Evolutionary conservation across 805 yeast genomes (phyloP).

Genomic region (Cyberlindnera misumaiensis): DNA sequence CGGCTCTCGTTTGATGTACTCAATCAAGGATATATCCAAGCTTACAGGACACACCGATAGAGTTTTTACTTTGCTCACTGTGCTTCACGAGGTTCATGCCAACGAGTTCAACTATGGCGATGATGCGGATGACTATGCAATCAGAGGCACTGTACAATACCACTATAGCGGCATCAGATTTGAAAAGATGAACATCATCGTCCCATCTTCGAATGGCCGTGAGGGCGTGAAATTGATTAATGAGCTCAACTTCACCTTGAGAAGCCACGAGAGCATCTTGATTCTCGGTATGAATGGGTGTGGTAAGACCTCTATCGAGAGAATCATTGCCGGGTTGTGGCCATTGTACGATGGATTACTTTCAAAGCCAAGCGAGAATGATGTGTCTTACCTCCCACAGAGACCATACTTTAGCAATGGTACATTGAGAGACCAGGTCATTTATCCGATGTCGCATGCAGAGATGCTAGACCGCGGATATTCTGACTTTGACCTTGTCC

Average conservation of each 20-base stretch:
- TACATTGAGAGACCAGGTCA: constrained; percentile 83
- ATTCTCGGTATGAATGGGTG: constrained; percentile 84
- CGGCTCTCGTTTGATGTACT: constrained; percentile 89
- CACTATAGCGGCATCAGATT: constrained; percentile 75
- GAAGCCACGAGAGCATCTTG: constrained; percentile 52
- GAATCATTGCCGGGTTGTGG: constrained; percentile 87
- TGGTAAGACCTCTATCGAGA: constrained; percentile 82
- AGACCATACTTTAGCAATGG: constrained; percentile 79
- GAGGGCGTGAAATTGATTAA: constrained; percentile 57
- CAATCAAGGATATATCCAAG: constrained; percentile 87
- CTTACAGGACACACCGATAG: constrained; percentile 87
- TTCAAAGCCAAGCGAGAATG: constrained; percentile 67
- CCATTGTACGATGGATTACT: constrained; percentile 80
- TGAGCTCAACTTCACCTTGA: constrained; percentile 51
- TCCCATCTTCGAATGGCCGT: constrained; percentile 61
- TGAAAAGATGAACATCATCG: constrained; percentile 74
- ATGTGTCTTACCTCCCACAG: constrained; percentile 77
- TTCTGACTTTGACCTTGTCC: constrained; percentile 62
- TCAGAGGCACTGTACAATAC: constrained; percentile 74
- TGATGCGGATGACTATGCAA: constrained; percentile 40
- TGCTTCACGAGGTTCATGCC: constrained; percentile 78
- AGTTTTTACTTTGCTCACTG: constrained; percentile 68
- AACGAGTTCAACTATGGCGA: constrained; percentile 32
- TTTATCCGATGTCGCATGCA: constrained; percentile 73
- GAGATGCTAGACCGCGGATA: constrained; percentile 71